phyloP scores from a whole-genome alignment of 352 stramenopile species.

The Pilasporangium apinafurcum region DNA sequence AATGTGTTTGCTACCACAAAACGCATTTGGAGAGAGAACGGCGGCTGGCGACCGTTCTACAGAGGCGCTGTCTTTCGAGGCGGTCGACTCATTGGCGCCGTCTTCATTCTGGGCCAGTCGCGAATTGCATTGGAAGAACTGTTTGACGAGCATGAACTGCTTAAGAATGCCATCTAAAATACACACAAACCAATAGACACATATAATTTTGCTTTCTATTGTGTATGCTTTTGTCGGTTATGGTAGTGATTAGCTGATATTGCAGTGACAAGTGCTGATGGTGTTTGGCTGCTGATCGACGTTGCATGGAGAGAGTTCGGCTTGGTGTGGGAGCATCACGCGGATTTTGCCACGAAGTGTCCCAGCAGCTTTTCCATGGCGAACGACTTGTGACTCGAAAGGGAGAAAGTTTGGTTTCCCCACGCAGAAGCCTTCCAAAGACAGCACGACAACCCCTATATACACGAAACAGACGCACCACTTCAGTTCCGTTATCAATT shows the following conservation, averaged over 20 bases:
- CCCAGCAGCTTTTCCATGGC: conserved; percentile 51
- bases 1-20: conserved; percentile 32
- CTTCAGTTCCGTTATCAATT: no score
- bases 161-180: conserved; percentile 19
- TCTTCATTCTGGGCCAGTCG: conserved; percentile 78
- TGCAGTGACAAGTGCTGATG: conserved; percentile 49
- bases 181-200: neutral
- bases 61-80: conserved; percentile 65
- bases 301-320: conserved; percentile 13
- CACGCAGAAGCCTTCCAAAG: conserved; percentile 47
- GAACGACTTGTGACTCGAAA: conserved; percentile 42
- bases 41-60: conserved; percentile 56
- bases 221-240: conserved; percentile 6
- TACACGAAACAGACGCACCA: neutral
- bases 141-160: conserved; percentile 57
- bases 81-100: conserved; percentile 70
- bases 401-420: conserved; percentile 34
- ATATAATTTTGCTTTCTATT: conserved; percentile 6
- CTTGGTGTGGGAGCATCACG: conserved; percentile 51
- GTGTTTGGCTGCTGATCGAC: conserved; percentile 8
- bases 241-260: conserved; percentile 3
- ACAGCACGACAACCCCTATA: conserved; percentile 46
- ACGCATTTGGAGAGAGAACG: conserved; percentile 41
- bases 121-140: conserved; percentile 63
- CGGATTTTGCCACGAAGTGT: conserved; percentile 44